Base-by-base conservation (phyloP, 2,329 filamentous ascomycete genomes). In the Neopestalotiopsis rosae region DNA sequence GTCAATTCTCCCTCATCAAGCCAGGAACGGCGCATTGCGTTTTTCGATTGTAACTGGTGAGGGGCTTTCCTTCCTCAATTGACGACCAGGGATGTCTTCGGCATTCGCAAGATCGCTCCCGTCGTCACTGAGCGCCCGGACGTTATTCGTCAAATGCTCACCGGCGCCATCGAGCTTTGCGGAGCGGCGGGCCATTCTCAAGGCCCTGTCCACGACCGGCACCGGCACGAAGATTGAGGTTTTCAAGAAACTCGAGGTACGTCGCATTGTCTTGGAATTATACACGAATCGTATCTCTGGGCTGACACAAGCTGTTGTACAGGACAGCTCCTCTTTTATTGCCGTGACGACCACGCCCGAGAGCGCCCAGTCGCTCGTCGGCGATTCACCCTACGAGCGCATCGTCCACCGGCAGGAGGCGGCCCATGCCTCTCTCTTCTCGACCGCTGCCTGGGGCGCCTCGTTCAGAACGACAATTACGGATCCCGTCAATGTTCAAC, bases 131-230 rank as follows among this genome's bases (percentile, higher is more conserved):
- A 71, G 68, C 57, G 73, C 76, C 9, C 75, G 77, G n/a, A 76
- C 77, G 7, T 67, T 89, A 40, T 85, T 85, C 69, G 73, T 90
- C 70, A 82, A 81, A 49, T 87, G 89, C 24, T 76, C 78, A n/a
- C 88, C 88, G 14, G 74, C 82, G 13, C 88, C 88, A 12, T 73
- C 79, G n/a, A 85, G 71, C 61, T 84, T 90, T 71, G 81, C 82
- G 38, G 87, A 90, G 77, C 85, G 88, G 6, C 85, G 87, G 30
- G 86, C 87, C 7, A 81, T 90, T 24, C 78, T 90, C 42, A 83
- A 84, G 58, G 81, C 84, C 34, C 79, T 90, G 28, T 83, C 88
- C 76, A 80, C 81, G 67, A 79, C 85, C 72, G 85, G 84, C 67
- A 72, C 68, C 34, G 34, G 70, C 17, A 71, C 75, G 56, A 77